Percentiles rank a stretch among this genome's conserved stretches.
These are phyloP conservation scores for Penicillium lagena DNA, from an alignment of 495 filamentous ascomycete species.

Conservation along the genomic window DNA sequence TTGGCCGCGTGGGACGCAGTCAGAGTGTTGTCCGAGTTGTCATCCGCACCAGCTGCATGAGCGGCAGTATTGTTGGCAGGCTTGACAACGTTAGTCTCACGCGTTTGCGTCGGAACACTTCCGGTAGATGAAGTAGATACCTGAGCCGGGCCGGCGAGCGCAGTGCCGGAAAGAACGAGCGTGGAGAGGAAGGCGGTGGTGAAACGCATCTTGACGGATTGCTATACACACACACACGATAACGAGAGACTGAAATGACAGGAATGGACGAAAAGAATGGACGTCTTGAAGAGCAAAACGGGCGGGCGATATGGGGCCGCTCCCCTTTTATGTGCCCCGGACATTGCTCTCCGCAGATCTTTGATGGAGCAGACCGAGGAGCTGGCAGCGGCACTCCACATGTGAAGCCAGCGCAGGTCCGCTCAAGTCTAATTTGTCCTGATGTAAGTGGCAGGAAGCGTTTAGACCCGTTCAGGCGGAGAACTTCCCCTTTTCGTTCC, in stretches of 20 bases:
- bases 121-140: slow-evolving; percentile 8
- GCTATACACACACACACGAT: slow-evolving; percentile 8
- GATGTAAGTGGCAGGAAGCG: slow-evolving; percentile 8
- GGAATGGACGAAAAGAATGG: neutral
- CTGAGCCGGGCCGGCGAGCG: slow-evolving; percentile 18
- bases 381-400: slow-evolving; percentile 11
- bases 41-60: too few relatives aligned
- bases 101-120: slow-evolving; percentile 5
- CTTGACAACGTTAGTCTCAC: slow-evolving; percentile 3
- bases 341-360: slow-evolving; percentile 3
- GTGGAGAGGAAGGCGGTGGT: slow-evolving; percentile 20
- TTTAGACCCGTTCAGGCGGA: slow-evolving; percentile 6
- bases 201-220: slow-evolving; percentile 24
- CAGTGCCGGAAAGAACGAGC: slow-evolving; percentile 22
- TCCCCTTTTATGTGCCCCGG: slow-evolving; percentile 15
- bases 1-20: too few relatives aligned
- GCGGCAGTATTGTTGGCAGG: neutral
- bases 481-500: slow-evolving; percentile 13
- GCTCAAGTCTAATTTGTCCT: neutral
- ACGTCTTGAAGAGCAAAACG: neutral
- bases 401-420: slow-evolving; percentile 14
- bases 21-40: too few relatives aligned
- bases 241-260: neutral
- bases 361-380: slow-evolving; percentile 16
- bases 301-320: neutral